These are phyloP conservation scores for Phoenix dactylifera DNA, from an alignment of 176 grass and related monocot species.

Conservation along the genomic window DNA sequence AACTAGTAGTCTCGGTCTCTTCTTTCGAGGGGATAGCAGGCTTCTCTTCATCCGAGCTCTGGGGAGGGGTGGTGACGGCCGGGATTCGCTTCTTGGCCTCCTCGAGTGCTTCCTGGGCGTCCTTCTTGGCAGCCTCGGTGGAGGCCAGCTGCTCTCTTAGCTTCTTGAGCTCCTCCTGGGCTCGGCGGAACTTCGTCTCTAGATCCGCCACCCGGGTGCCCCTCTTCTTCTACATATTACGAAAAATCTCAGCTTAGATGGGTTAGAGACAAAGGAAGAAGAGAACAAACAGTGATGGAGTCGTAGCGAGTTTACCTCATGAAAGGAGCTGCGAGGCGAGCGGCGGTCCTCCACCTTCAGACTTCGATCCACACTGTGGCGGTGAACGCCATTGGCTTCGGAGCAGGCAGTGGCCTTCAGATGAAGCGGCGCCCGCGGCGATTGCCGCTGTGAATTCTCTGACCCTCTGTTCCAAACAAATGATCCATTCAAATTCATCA, in stretches of 20 bases:
- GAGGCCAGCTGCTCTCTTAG: slow-evolving; percentile 51
- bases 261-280: background rate
- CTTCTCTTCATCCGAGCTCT: slow-evolving; percentile 12
- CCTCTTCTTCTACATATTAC: slow-evolving; percentile 44
- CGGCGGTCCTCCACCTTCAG: slow-evolving; percentile 64
- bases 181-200: slow-evolving; percentile 57
- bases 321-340: slow-evolving; percentile 39
- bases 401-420: slow-evolving; percentile 29
- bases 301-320: slow-evolving; percentile 34
- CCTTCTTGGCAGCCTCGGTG: slow-evolving; percentile 55
- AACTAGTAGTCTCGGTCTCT: background rate
- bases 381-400: slow-evolving; percentile 29
- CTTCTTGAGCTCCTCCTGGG: slow-evolving; percentile 43
- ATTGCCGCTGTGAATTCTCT: slow-evolving; percentile 41
- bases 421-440: slow-evolving; percentile 52
- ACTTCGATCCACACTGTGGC: slow-evolving; percentile 33
- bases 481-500: no score
- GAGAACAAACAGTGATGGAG: background rate
- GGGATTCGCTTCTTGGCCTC: slow-evolving; percentile 47
- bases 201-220: slow-evolving; percentile 43
- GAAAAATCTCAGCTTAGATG: no score
- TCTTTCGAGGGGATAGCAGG: background rate
- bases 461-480: slow-evolving; percentile 37
- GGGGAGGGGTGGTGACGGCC: background rate
- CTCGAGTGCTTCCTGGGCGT: slow-evolving; percentile 38